Percentiles rank a stretch among this genome's conserved stretches.
phyloP scores from a whole-genome alignment of 192 early-diverging fungal species.

The Backusella sp. region DNA sequence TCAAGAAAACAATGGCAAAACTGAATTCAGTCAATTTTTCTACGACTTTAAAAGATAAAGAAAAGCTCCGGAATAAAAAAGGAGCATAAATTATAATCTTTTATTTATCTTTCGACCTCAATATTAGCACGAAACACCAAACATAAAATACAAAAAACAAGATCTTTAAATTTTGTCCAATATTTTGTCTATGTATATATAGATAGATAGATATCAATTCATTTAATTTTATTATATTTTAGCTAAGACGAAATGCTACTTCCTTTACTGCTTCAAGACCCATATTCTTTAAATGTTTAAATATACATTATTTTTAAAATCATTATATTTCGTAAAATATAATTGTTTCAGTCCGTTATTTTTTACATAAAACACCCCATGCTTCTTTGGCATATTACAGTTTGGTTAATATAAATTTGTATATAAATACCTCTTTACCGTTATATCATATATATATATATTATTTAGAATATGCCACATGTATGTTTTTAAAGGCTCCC shows the following conservation, averaged over 20 bases:
- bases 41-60: not conserved
- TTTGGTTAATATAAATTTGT: not conserved
- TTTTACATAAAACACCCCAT: not conserved
- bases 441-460: too few species aligned
- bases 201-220: not conserved
- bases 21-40: not conserved
- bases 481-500: too few species aligned
- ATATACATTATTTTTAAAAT: not conserved
- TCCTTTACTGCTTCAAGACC: not conserved
- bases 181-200: not conserved
- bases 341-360: not conserved
- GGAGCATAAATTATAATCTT: not conserved
- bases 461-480: too few species aligned
- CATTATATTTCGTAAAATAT: not conserved
- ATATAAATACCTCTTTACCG: not conserved
- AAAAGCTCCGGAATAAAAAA: not conserved
- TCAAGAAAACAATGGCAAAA: not conserved
- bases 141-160: not conserved
- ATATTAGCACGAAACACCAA: not conserved
- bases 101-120: not conserved
- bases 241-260: not conserved
- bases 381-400: not conserved
- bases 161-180: not conserved
- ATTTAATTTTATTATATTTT: not conserved
- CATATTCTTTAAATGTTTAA: not conserved